A percentile compares a stretch with the other conserved stretches of the same genome.
Conservation (phyloP, 352 stramenopile genomes). For the Phytophthora hibernalis region DNA sequence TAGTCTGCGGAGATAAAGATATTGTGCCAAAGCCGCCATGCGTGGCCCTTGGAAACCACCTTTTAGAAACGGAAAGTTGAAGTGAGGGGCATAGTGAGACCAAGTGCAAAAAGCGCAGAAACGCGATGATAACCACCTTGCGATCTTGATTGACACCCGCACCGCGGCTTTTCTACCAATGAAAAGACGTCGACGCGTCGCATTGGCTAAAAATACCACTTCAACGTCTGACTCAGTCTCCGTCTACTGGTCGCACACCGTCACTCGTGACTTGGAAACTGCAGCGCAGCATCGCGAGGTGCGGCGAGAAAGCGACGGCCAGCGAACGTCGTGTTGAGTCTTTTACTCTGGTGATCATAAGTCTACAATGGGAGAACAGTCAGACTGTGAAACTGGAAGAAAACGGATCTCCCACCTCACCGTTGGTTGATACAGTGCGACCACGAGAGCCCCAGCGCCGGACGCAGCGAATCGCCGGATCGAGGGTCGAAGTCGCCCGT, state of each 20-base stretch:
- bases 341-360: constrained; percentile 55
- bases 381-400: neutral
- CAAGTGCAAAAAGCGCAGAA: constrained; percentile 28
- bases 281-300: constrained; percentile 43
- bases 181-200: neutral
- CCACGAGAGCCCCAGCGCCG: constrained; percentile 80
- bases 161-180: constrained; percentile 29
- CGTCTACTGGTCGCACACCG: constrained; percentile 44
- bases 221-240: constrained; percentile 24
- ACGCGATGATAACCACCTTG: constrained; percentile 16
- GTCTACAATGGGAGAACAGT: constrained; percentile 30
- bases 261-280: constrained; percentile 68
- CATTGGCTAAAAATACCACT: constrained; percentile 19
- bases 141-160: constrained; percentile 36
- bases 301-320: constrained; percentile 69
- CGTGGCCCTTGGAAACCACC: constrained; percentile 9
- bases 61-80: constrained; percentile 25
- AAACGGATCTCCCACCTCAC: constrained; percentile 28
- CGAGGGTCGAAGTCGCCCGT: constrained; percentile 66
- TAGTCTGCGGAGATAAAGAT: constrained; percentile 20
- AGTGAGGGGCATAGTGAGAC: constrained; percentile 24
- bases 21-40: constrained; percentile 23
- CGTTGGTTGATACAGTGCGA: constrained; percentile 88
- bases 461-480: constrained; percentile 44
- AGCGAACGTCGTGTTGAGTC: constrained; percentile 43